Evolutionary conservation across 805 yeast genomes (phyloP).

Genomic region (Zygosaccharomyces bailii): DNA sequence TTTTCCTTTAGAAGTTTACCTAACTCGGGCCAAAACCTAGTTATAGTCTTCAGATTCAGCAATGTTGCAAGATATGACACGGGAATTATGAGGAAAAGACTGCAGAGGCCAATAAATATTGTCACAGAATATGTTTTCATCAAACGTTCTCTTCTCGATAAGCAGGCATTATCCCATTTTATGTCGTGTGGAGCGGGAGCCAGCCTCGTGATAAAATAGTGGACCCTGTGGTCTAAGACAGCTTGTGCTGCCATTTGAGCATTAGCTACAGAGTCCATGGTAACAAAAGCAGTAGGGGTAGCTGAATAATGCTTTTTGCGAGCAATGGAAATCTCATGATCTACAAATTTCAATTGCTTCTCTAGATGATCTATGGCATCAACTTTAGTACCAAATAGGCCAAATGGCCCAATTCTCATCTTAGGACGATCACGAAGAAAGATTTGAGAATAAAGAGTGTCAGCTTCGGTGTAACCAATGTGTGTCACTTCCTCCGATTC

Average conservation of each 20-base stretch:
- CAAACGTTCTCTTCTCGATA: slow-evolving; percentile 70
- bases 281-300: slow-evolving; percentile 87
- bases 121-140: slow-evolving; percentile 46
- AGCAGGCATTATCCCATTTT: slow-evolving; percentile 85
- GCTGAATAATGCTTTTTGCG: slow-evolving; percentile 70
- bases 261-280: slow-evolving; percentile 91
- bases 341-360: slow-evolving; percentile 62
- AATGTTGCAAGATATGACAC: slow-evolving; percentile 82
- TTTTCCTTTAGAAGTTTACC: slow-evolving; percentile 63
- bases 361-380: slow-evolving; percentile 82
- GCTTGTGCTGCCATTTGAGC: slow-evolving; percentile 98
- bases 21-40: slow-evolving; percentile 76
- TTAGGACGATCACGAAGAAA: slow-evolving; percentile 53
- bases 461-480: slow-evolving; percentile 13
- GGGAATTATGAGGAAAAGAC: slow-evolving; percentile 74
- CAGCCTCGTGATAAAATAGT: slow-evolving; percentile 70
- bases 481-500: slow-evolving; percentile 8
- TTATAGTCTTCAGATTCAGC: slow-evolving; percentile 72
- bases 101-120: slow-evolving; percentile 43
- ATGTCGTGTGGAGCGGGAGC: slow-evolving; percentile 98
- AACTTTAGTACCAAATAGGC: slow-evolving; percentile 61
- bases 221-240: slow-evolving; percentile 83
- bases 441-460: slow-evolving; percentile 27
- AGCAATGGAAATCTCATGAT: slow-evolving; percentile 62
- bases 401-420: slow-evolving; percentile 56